Percentiles rank a stretch among this genome's conserved stretches.
phyloP scores from a whole-genome alignment of 148 eudicot genomes.

The Vaccinium macrocarpon region DNA sequence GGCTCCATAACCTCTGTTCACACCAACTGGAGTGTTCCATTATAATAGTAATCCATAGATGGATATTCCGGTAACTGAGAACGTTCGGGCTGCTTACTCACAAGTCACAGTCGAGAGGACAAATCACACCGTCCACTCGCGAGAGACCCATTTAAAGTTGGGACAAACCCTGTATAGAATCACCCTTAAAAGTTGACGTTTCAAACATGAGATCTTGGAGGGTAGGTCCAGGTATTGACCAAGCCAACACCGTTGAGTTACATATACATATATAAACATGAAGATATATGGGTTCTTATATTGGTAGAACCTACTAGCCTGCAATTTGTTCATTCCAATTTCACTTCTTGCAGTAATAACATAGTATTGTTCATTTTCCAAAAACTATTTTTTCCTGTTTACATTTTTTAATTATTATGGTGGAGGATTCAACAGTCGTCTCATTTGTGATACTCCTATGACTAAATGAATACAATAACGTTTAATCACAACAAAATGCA shows the following conservation, averaged over 20 bases:
- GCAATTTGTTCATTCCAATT: background rate
- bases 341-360: background rate
- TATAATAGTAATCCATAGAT: background rate
- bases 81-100: background rate
- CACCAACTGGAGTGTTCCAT: background rate
- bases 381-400: background rate
- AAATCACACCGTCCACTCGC: background rate
- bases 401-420: background rate
- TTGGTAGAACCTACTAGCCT: background rate
- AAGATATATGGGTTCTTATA: background rate
- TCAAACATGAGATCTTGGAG: background rate
- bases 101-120: background rate
- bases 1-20: background rate
- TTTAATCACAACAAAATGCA: background rate
- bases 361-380: background rate
- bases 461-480: background rate
- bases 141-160: background rate
- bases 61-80: background rate
- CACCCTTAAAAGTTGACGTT: background rate
- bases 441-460: background rate
- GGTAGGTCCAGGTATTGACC: background rate
- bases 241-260: background rate
- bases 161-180: background rate
- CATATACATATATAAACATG: background rate
- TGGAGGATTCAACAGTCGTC: background rate